Base-by-base conservation (phyloP, 495 filamentous ascomycete genomes). In the Podospora bellae-mahoneyi region DNA sequence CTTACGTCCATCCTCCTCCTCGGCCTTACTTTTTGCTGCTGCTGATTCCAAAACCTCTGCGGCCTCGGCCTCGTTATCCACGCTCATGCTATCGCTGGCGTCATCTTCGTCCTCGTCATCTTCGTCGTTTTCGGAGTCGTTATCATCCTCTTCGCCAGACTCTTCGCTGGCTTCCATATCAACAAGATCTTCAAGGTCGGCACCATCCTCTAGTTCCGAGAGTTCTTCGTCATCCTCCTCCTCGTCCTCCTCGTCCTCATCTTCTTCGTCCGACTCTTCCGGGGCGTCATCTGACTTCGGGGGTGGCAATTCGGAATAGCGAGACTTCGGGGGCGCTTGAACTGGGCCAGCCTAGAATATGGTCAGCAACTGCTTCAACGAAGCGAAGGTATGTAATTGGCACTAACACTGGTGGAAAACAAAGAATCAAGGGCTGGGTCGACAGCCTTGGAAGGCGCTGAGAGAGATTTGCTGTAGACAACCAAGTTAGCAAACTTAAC, bases 361-460 rank as follows among this genome's bases (percentile, higher is more conserved):
- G 56, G 63, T 80, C 56, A 80, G 77, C 32, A 58, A 23, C 60
- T 53, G 19, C 44, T 2, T 9, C 56, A 4, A 18, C 48, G 28
- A 69, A 55, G 60, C 44, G 28, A 4, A 16, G 27, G 19, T 19
- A 20, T 16, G n/a, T 18, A 56, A 83, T 86, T 76, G 81, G 91
- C 90, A 86, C 90, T 78, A 82, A 95, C 93, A 81, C 91, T 94
- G 30, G 85, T 82, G 32, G 90, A 84, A 78, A 97, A 97, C 28
- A 97, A 84, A 61, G 91, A 90, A 69, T 90, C 88, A 70, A 97
- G 74, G 64, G 83, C 79, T 69, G 91, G 90, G 80, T 97, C 92
- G 70, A 96, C 83, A 69, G 85, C 81, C 72, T 83, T 83, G 60
- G 75, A 75, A 0, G 79, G 74, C 64, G 77, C 82, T 55, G 72